Evolutionary conservation across 2,329 filamentous ascomycete genomes (phyloP).

Genomic region (Berkeleyomyces basicola): DNA sequence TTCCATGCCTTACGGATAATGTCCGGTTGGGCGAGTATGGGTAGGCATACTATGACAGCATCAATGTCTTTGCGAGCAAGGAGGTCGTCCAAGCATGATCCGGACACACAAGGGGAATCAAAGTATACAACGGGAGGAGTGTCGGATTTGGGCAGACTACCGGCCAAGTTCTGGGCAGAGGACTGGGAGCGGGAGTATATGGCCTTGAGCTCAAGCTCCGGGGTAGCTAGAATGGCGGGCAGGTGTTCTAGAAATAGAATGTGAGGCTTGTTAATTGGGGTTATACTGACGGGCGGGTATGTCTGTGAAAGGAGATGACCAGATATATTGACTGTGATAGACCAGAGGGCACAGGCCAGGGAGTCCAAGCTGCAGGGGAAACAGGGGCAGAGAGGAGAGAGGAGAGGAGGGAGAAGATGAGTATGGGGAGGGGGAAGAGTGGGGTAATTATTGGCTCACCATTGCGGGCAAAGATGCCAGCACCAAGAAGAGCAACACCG

Average conservation of each 20-base stretch:
- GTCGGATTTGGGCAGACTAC: not conserved
- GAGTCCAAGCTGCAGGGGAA: not conserved
- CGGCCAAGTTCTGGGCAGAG: conserved; percentile 29
- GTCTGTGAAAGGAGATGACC: not conserved
- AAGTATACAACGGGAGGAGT: conserved; percentile 9
- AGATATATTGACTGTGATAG: not conserved
- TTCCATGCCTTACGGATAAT: conserved; percentile 40
- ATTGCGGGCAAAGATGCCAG: conserved; percentile 46
- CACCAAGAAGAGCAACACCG: conserved; percentile 44
- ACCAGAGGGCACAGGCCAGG: not conserved
- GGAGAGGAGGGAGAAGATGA: too few relatives aligned
- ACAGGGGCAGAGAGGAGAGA: too few relatives aligned
- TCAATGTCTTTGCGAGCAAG: conserved; percentile 36
- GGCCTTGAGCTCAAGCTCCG: conserved; percentile 39
- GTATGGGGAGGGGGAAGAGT: not conserved
- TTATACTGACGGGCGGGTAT: not conserved
- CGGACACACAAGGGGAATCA: conserved; percentile 22
- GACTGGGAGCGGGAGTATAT: conserved; percentile 47
- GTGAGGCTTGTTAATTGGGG: conserved; percentile 1
- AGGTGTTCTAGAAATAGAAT: conserved; percentile 16
- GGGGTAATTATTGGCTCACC: conserved; percentile 20
- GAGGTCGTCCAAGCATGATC: conserved; percentile 32
- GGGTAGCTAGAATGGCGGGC: conserved; percentile 41
- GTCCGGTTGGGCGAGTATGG: conserved; percentile 42
- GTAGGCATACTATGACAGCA: conserved; percentile 42